A percentile compares a stretch with the other conserved stretches of the same genome.
Evolutionary conservation across 257 asterid genomes (phyloP).

Genomic region (Rubia yunnanensis): DNA sequence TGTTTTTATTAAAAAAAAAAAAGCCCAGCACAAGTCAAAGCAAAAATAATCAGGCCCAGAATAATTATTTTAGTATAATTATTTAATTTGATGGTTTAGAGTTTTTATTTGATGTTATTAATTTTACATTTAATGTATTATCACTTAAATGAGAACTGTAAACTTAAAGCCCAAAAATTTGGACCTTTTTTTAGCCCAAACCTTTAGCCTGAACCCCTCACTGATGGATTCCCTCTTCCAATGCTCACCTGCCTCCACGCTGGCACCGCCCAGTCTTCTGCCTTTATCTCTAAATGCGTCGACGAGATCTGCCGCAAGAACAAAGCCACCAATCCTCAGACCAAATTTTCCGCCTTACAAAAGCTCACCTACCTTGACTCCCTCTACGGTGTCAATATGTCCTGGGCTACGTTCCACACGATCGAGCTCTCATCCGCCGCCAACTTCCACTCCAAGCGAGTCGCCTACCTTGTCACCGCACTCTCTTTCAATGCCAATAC

Average conservation of each 20-base stretch:
- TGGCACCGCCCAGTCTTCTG: constrained; percentile 19
- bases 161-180: too few relatives aligned
- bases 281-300: constrained; percentile 49
- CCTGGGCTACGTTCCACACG: constrained; percentile 83
- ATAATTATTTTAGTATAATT: too few relatives aligned
- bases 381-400: constrained; percentile 59
- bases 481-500: constrained; percentile 67
- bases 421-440: constrained; percentile 77
- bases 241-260: constrained; percentile 53
- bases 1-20: too few relatives aligned
- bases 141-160: too few relatives aligned
- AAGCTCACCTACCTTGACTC: constrained; percentile 79
- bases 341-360: constrained; percentile 67
- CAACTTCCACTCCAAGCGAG: constrained; percentile 49
- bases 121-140: too few relatives aligned
- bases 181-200: too few relatives aligned
- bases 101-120: too few relatives aligned
- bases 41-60: too few relatives aligned
- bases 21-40: too few relatives aligned
- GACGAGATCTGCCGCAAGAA: constrained; percentile 92
- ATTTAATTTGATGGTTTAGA: too few relatives aligned
- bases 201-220: too few relatives aligned
- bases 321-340: constrained; percentile 63
- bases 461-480: constrained; percentile 68
- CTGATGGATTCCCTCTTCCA: constrained; percentile 87